These are phyloP conservation scores for Colletotrichum musae DNA, from an alignment of 2,329 filamentous ascomycete species.

Conservation along the genomic window DNA sequence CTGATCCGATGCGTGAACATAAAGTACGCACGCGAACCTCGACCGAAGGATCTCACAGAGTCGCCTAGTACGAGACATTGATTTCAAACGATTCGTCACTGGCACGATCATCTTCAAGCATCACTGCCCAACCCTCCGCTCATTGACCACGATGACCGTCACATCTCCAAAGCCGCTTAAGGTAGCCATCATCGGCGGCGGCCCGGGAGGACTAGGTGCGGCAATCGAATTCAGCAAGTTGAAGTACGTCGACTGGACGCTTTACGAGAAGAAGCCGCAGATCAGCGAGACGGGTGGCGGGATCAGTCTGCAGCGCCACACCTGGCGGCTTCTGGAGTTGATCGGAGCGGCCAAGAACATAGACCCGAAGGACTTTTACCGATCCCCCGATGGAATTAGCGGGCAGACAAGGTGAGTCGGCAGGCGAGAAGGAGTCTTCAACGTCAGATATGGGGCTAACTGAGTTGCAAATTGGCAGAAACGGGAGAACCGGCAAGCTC, in stretches of 20 bases:
- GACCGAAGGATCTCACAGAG: background rate
- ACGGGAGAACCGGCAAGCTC: constrained; percentile 50
- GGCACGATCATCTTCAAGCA: too few species aligned
- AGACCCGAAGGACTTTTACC: constrained; percentile 49
- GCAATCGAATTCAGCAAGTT: constrained; percentile 50
- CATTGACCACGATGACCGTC: background rate
- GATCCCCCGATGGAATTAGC: constrained; percentile 44
- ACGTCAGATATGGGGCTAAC: background rate
- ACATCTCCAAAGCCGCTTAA: constrained; percentile 7
- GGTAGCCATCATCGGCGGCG: constrained; percentile 46
- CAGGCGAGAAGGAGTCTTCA: background rate
- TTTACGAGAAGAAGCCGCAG: constrained; percentile 54
- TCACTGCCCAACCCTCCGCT: background rate
- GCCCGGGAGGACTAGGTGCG: constrained; percentile 48
- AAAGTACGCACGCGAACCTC: constrained; percentile 26
- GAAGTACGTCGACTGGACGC: constrained; percentile 49
- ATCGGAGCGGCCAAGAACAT: constrained; percentile 51
- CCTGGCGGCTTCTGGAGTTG: constrained; percentile 53
- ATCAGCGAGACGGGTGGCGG: constrained; percentile 55
- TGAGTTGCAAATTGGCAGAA: constrained; percentile 40
- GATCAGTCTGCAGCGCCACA: constrained; percentile 53
- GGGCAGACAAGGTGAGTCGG: constrained; percentile 45
- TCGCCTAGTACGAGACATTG: too few species aligned
- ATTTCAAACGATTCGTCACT: background rate
- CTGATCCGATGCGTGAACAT: background rate